Base-by-base conservation (phyloP, 2,329 filamentous ascomycete genomes). In the Colletotrichum eremochloae region DNA sequence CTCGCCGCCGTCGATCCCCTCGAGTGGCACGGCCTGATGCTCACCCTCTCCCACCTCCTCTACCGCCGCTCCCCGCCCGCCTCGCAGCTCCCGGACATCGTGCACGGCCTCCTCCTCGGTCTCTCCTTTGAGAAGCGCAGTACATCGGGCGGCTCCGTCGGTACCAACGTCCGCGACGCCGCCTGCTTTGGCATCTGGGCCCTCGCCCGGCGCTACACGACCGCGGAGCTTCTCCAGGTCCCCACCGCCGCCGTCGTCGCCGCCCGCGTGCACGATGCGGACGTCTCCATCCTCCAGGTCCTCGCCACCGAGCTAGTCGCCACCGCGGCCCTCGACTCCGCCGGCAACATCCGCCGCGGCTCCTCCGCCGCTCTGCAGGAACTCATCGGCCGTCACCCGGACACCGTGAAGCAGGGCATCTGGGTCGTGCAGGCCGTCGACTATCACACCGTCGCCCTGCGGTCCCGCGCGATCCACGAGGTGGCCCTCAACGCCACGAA, bases 181-280 rank as follows among this genome's bases (percentile, higher is more conserved):
- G 94, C 96, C 3, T 98, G 95, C 80, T 99, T 98, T 80, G 96
- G 96, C 8, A 92, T 98, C 33, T 99, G 96, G 96, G 93, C 95
- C 1, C 81, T 98, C 9, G 94, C 96, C 31, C 89, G 96, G 67
- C 92, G 96, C 67, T 99, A 98, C 77, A 91, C 90, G 1, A 97
- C 95, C 0, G 79, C 85, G 0, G 96, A 98, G 80, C 86, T 98
- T 8, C 85, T 92, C 14, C 85, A 85, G 0, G 88, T 97, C 1
- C 84, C 89, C 1, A 84, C 84, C 1, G 75, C 84, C 75, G 82
- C 86, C 48, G 78, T 88, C 66, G 76, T 82, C 55, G 79, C 83
- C 18, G 81, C 85, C 68, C 82, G 82, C 68, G 76, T 81, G 33
- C 79, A 84, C 69, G 67, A 75, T 75, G 68, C 75, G 9, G 77